Evolutionary conservation across 1,284 basidiomycete species (phyloP), one percentile per base, ranked within the genome.

Genomic region (Entoloma clypeatum): DNA sequence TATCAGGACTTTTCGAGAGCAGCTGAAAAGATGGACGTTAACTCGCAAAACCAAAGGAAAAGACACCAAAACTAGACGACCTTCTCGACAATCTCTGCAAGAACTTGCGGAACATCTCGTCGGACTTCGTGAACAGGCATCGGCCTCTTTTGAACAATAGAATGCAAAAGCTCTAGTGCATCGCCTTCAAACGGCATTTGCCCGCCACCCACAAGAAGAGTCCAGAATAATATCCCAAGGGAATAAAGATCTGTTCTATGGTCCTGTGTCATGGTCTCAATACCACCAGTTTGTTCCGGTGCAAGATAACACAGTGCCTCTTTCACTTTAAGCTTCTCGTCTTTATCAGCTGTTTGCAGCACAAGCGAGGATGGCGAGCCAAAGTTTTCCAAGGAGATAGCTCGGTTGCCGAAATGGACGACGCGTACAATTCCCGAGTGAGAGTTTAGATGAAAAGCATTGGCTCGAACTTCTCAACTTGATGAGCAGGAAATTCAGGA

Each of bases 81-180:
- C 66, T 81, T 84, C 52, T 83, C 79, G 43, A 86, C 74, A 33
- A 86, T 81, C 41, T 69, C 64, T 3, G 79, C 79, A n/a, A 86
- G 60, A 14, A 85, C 81, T 48, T 79, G 76, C 2, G 82, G 82
- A 3, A 84, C 70, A 54, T 86, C 82, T 38, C 79, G 65, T 32
- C 82, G 68, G n/a, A 84, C 77, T 57, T 85, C 81, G 50, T 84
- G 81, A 5, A 85, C 81, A 9, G 78, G 79, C 74, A 81, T 81
- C 0, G 81, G 79, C 10, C 77, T 62, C 51, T 79, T 81, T 55
- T 84, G 80, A 23, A 81, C 79, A 36, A 84, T 79, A 2, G 80
- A 71, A 53, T 83, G 79, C 37, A 84, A 54, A 17, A 86, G 64
- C 52, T 85, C 81, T 47, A 80, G 60, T 0, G 80, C 76, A 1